phyloP scores from a whole-genome alignment of 257 asterid genomes.

The Striga asiatica region DNA sequence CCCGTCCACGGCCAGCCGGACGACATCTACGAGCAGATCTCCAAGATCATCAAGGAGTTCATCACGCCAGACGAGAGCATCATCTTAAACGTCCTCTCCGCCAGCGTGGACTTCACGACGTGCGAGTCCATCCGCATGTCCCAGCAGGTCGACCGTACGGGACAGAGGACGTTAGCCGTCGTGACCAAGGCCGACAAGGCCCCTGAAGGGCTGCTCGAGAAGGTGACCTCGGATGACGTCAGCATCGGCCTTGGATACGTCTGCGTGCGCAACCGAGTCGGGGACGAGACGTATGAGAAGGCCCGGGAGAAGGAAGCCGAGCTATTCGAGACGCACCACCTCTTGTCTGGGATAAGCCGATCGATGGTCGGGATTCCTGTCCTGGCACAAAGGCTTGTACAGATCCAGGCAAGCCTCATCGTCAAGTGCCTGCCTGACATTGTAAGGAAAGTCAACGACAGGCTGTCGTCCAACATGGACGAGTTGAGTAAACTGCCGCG shows the following conservation, averaged over 20 bases:
- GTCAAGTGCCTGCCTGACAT: slow-evolving; percentile 24
- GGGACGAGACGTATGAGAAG: slow-evolving; percentile 22
- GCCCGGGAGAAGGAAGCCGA: slow-evolving; percentile 19
- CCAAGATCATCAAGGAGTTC: slow-evolving; percentile 16
- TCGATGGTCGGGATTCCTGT: slow-evolving; percentile 26
- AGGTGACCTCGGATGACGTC: slow-evolving; percentile 22
- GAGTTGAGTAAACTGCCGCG: slow-evolving; percentile 21
- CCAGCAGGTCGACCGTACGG: slow-evolving; percentile 21
- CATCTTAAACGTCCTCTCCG: slow-evolving; percentile 27
- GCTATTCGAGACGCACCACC: slow-evolving; percentile 16
- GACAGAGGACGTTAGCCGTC: slow-evolving; percentile 34
- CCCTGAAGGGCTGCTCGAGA: slow-evolving; percentile 28
- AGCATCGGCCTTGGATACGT: slow-evolving; percentile 28
- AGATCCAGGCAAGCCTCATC: slow-evolving; percentile 20
- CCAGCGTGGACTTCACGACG: slow-evolving; percentile 22
- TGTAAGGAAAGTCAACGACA: slow-evolving; percentile 19
- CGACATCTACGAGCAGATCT: slow-evolving; percentile 32
- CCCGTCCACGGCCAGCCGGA: slow-evolving; percentile 33
- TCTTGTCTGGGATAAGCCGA: slow-evolving; percentile 13
- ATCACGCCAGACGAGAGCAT: slow-evolving; percentile 32
- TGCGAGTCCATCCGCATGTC: slow-evolving; percentile 32
- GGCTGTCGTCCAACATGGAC: slow-evolving; percentile 9
- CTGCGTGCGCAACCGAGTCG: slow-evolving; percentile 22
- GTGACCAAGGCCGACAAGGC: slow-evolving; percentile 29
- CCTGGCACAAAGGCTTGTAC: slow-evolving; percentile 22